These are phyloP conservation scores for Botryosphaeria dothidea DNA, from an alignment of 2,329 filamentous ascomycete genomes.

Conservation along the genomic window DNA sequence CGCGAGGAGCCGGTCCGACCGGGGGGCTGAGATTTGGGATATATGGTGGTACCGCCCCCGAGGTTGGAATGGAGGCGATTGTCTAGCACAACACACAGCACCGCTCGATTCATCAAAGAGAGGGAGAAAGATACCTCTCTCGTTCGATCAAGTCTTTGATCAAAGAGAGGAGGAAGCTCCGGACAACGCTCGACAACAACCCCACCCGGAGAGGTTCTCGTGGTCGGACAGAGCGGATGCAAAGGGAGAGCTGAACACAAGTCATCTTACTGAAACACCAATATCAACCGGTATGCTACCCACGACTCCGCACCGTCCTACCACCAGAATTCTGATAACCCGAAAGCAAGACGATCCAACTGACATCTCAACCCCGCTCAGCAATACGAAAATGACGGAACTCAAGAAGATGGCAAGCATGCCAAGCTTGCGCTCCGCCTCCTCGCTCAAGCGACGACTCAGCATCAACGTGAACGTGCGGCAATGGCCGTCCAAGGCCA, in stretches of 20 bases:
- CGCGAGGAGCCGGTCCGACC: background rate
- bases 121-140: background rate
- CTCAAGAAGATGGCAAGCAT: constrained; percentile 8
- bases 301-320: background rate
- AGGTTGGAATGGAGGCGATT: background rate
- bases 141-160: background rate
- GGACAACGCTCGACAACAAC: background rate
- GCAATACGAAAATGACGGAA: background rate
- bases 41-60: background rate
- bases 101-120: background rate
- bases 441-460: background rate
- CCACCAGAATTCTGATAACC: background rate
- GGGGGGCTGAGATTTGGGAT: background rate
- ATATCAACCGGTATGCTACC: background rate
- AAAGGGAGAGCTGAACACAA: background rate
- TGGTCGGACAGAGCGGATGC: background rate
- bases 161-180: background rate
- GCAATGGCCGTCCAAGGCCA: background rate
- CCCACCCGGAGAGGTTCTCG: too few relatives aligned
- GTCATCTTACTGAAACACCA: background rate
- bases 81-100: background rate
- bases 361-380: background rate
- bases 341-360: background rate
- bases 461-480: background rate
- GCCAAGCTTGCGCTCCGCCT: background rate